phyloP scores from a whole-genome alignment of 1,284 basidiomycete species.

The Phlebopus sp. region DNA sequence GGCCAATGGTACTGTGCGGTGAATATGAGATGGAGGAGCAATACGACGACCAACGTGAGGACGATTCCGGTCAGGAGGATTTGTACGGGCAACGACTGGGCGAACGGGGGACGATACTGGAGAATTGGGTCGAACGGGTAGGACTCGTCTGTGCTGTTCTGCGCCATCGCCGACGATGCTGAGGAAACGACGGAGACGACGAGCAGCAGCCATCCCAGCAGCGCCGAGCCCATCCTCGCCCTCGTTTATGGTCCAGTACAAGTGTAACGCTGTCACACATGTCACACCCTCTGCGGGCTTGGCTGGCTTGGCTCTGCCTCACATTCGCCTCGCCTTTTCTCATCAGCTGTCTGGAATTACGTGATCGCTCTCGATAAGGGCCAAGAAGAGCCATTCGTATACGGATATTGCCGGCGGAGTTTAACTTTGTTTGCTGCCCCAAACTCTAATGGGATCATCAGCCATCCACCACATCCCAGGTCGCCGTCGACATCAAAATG shows the following conservation, averaged over 20 bases:
- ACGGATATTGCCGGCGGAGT: conserved; percentile 25
- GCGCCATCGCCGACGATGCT: conserved; percentile 21
- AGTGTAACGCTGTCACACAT: background rate
- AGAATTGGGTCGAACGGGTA: conserved; percentile 68
- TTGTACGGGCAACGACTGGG: conserved; percentile 88
- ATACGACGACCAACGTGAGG: conserved; percentile 82
- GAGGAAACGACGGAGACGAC: conserved; percentile 10
- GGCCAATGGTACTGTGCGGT: conserved; percentile 97
- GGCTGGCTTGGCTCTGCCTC: conserved; percentile 9
- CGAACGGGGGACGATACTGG: conserved; percentile 70
- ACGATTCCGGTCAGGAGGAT: conserved; percentile 86
- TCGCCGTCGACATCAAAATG: conserved; percentile 17
- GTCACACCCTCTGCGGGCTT: conserved; percentile 16
- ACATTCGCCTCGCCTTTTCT: background rate
- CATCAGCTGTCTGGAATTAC: too few relatives aligned
- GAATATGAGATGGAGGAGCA: conserved; percentile 91
- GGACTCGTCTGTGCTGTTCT: background rate
- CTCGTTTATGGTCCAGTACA: background rate
- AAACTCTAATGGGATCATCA: too few relatives aligned
- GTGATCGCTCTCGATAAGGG: too few relatives aligned
- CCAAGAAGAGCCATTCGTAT: too few relatives aligned
- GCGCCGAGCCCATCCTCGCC: background rate
- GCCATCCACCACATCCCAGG: conserved; percentile 18
- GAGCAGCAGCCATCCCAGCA: conserved; percentile 4
- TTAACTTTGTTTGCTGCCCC: conserved; percentile 1